Evolutionary conservation across 345 rosid species (phyloP), one percentile per base, ranked within the genome.

Genomic region (Ceriops zippeliana): DNA sequence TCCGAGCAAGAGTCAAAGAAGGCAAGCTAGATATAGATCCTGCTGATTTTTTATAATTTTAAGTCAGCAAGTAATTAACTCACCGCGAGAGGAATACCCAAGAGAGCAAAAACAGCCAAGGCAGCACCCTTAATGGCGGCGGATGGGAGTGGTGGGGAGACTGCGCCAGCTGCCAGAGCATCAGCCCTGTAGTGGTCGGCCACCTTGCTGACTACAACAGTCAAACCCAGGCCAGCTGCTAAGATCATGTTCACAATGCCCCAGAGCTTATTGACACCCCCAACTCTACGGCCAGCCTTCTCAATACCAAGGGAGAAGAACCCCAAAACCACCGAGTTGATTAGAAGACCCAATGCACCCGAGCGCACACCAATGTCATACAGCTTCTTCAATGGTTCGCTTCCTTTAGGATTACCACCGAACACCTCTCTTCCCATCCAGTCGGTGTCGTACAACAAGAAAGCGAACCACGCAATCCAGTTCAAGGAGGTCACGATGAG

Each of bases 401-500:
- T 31, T 1, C 88, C 89, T 16, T 66, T 71, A 0, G 90, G 75
- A 67, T 73, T 58, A 3, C 98, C 98, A 1, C 98, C 98, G 85
- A 82, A 93, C 63, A 93, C 92, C 69, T 93, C 93, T 28, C 90
- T 78, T 28, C 97, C 98, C 91, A 89, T 85, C 98, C 97, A 93
- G 30, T 93, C 97, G 7, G 98, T 93, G 76, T 90, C 90, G 74
- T 79, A 90, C 65, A 90, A 73, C 53, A 90, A 70, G 80, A 93
- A 93, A 10, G 97, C 96, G 70, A 90, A 90, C 97, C 97, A 91
- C 0, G 89, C 97, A 24, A 86, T 52, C 98, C 98, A 93, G 77
- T 93, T 93, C 0, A 93, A 76, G 32, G 85, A 79, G 20, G 97
- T 93, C 31, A 91, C 97, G 24, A 83, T 32, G 3, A 87, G 85